These are phyloP conservation scores for Astrothelium subdiscretum DNA, from an alignment of 495 filamentous ascomycete genomes.

Conservation along the genomic window DNA sequence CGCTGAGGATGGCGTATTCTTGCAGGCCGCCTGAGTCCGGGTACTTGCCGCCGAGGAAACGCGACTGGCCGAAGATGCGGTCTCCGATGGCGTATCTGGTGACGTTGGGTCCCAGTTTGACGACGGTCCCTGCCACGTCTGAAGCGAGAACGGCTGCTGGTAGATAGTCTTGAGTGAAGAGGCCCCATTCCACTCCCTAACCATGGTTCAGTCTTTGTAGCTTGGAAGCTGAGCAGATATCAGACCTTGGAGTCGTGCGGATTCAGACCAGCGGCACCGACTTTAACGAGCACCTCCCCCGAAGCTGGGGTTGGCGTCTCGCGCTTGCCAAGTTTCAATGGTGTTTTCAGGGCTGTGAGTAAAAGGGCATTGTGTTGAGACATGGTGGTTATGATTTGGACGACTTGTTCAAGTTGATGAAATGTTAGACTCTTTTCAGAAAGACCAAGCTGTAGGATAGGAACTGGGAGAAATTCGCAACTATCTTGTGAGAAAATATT, in stretches of 20 bases:
- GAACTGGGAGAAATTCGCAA: background rate
- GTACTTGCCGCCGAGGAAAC: background rate
- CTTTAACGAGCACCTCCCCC: background rate
- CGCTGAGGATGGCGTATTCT: slow-evolving; percentile 22
- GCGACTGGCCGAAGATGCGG: slow-evolving; percentile 1
- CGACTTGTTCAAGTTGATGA: too few species aligned
- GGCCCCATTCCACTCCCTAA: background rate
- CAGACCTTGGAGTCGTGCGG: background rate
- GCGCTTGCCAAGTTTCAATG: background rate
- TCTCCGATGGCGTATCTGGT: slow-evolving; percentile 11
- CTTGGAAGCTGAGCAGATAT: background rate
- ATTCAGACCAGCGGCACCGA: background rate
- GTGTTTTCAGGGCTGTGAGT: background rate
- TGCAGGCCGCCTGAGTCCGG: slow-evolving; percentile 16
- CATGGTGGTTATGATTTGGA: background rate
- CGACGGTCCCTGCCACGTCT: background rate
- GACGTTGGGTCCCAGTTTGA: background rate
- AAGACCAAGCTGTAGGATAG: background rate
- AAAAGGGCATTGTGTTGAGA: background rate
- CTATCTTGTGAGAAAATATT: background rate
- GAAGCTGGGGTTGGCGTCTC: background rate
- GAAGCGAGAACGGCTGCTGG: background rate
- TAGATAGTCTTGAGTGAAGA: background rate
- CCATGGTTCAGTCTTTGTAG: background rate
- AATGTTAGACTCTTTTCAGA: too few species aligned